phyloP scores from a whole-genome alignment of 441 rosid genomes.

The Pelargonium myrrhifolium region DNA sequence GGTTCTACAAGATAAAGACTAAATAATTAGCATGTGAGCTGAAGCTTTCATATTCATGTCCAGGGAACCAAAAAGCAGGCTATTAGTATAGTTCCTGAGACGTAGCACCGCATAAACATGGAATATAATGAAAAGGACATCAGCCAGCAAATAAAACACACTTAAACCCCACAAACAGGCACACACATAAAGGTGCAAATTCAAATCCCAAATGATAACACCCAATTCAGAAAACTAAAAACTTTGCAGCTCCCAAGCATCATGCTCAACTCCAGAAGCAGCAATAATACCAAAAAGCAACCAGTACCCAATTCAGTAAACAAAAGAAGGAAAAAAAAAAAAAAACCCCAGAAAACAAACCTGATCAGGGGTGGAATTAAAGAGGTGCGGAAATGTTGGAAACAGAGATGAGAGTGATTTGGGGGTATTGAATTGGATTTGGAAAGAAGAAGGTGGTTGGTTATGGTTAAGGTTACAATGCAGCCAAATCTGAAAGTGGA shows the following conservation, averaged over 20 bases:
- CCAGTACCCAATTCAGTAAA: constrained; percentile 17
- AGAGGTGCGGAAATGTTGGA: constrained; percentile 6
- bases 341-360: constrained; percentile 16
- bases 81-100: constrained; percentile 18
- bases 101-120: constrained; percentile 20
- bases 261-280: constrained; percentile 6
- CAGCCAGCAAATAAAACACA: no score
- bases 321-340: not conserved
- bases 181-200: constrained; percentile 11
- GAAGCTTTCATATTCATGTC: constrained; percentile 12
- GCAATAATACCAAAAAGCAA: constrained; percentile 2
- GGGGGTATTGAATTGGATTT: constrained; percentile 9
- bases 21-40: constrained; percentile 4
- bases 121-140: constrained; percentile 13
- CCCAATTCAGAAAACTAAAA: not conserved
- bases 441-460: no score
- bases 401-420: constrained; percentile 23
- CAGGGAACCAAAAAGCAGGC: constrained; percentile 20
- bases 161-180: not conserved
- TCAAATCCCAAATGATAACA: no score
- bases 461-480: not conserved
- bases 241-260: constrained; percentile 4
- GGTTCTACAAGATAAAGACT: not conserved
- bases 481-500: not conserved
- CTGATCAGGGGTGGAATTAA: constrained; percentile 11